phyloP scores from a whole-genome alignment of 2,329 filamentous ascomycete genomes.

The Moelleriella libera region DNA sequence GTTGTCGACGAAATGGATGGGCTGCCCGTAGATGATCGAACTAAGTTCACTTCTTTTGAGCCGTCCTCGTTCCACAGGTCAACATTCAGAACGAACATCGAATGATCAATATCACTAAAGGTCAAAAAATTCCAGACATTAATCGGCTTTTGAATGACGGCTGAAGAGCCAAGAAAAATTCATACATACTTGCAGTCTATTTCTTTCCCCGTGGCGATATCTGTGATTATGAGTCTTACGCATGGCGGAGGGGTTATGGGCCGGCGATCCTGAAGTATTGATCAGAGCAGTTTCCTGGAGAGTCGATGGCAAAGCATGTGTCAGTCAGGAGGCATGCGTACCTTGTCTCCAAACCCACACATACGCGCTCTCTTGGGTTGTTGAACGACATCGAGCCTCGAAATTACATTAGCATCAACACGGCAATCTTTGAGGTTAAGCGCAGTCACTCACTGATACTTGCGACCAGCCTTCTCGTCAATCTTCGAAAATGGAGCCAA shows the following conservation, averaged over 20 bases:
- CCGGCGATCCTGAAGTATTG: slow-evolving; percentile 56
- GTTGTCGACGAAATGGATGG: slow-evolving; percentile 74
- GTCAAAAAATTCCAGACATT: background rate
- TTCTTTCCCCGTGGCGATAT: slow-evolving; percentile 62
- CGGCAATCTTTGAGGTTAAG: background rate
- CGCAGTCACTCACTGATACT: slow-evolving; percentile 17
- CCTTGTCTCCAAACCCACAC: slow-evolving; percentile 98
- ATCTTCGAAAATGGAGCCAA: slow-evolving; percentile 17
- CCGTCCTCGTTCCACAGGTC: slow-evolving; percentile 56
- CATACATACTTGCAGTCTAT: slow-evolving; percentile 63
- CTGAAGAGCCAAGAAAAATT: background rate
- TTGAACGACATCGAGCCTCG: slow-evolving; percentile 66
- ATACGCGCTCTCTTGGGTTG: slow-evolving; percentile 88
- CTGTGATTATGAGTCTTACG: slow-evolving; percentile 67
- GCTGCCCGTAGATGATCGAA: slow-evolving; percentile 47
- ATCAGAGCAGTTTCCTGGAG: background rate
- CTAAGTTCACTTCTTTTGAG: slow-evolving; percentile 50
- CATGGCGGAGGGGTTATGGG: slow-evolving; percentile 94
- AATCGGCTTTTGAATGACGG: background rate
- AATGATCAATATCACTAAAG: slow-evolving; percentile 22
- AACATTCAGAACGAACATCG: slow-evolving; percentile 44
- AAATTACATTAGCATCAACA: slow-evolving; percentile 6
- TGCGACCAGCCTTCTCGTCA: slow-evolving; percentile 19
- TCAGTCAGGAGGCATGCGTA: slow-evolving; percentile 18
- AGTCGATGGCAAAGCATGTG: background rate